Conservation (phyloP, 2,329 filamentous ascomycete species). For the Neospermospora avenae region DNA sequence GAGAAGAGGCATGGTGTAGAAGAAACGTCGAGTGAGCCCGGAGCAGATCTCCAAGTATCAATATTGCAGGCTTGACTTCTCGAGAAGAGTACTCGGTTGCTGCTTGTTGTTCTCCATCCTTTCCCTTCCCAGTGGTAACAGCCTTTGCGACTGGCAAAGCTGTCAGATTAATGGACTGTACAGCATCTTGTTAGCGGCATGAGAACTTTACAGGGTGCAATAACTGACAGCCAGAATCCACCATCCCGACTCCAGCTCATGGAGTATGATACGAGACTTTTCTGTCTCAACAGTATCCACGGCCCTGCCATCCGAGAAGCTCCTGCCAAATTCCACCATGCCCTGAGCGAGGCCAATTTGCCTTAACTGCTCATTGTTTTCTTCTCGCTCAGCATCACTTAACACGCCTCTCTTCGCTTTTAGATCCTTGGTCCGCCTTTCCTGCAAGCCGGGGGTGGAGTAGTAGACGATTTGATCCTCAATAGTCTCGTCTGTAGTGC, state of each 20-base stretch:
- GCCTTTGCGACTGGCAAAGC: slow-evolving; percentile 56
- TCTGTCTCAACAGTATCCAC: slow-evolving; percentile 90
- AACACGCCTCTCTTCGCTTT: slow-evolving; percentile 24
- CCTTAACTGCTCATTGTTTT: slow-evolving; percentile 80
- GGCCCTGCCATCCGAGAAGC: slow-evolving; percentile 73
- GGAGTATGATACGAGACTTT: slow-evolving; percentile 76
- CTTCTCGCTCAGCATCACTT: slow-evolving; percentile 47
- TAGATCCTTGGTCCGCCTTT: slow-evolving; percentile 6
- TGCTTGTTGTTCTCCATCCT: slow-evolving; percentile 22
- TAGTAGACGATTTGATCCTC: slow-evolving; percentile 91
- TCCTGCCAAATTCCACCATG: slow-evolving; percentile 89
- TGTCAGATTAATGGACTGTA: slow-evolving; percentile 78
- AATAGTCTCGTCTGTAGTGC: slow-evolving; percentile 56
- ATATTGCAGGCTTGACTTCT: slow-evolving; percentile 78
- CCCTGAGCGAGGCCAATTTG: slow-evolving; percentile 96
- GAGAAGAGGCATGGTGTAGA: slow-evolving; percentile 77
- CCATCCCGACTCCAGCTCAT: slow-evolving; percentile 88
- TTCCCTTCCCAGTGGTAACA: slow-evolving; percentile 26
- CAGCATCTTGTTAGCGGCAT: slow-evolving; percentile 15
- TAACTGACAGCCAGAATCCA: slow-evolving; percentile 84
- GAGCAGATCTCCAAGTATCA: slow-evolving; percentile 76
- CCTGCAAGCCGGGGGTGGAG: slow-evolving; percentile 35
- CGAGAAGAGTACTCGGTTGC: slow-evolving; percentile 78
- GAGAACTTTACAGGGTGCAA: neutral
- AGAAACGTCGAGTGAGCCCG: slow-evolving; percentile 82